A percentile compares a stretch with the other conserved stretches of the same genome.
phyloP scores from a whole-genome alignment of 106 monocot genomes.

The Acorus calamus region DNA sequence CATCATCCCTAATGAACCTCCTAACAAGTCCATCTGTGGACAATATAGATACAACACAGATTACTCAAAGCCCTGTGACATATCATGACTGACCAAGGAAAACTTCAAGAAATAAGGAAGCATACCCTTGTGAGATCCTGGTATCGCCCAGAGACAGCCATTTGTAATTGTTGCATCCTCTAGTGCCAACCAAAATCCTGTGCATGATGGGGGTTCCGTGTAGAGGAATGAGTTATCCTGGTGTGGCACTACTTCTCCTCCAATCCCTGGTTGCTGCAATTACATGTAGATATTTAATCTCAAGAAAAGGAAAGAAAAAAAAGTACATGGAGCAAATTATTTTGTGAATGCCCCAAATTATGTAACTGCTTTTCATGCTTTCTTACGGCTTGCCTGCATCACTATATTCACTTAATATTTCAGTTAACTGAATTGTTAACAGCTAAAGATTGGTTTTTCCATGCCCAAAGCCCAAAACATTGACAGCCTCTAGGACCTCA shows the following conservation, averaged over 20 bases:
- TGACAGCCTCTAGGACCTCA: too few relatives aligned
- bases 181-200: conserved; percentile 86
- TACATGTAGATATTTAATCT: neutral
- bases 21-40: conserved; percentile 72
- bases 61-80: neutral
- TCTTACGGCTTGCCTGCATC: too few relatives aligned
- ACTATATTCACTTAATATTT: too few relatives aligned
- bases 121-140: conserved; percentile 78
- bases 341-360: neutral
- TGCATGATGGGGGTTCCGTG: conserved; percentile 86
- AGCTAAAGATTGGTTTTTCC: too few relatives aligned
- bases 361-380: too few relatives aligned
- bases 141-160: conserved; percentile 97
- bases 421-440: too few relatives aligned
- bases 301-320: neutral
- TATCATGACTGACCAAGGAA: neutral
- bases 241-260: conserved; percentile 96
- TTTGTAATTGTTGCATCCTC: conserved; percentile 79
- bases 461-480: too few relatives aligned
- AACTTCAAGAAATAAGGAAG: neutral
- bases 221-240: conserved; percentile 92
- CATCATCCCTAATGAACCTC: conserved; percentile 80
- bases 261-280: conserved; percentile 95
- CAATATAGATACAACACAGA: neutral
- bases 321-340: neutral